Conservation (phyloP, 2,329 filamentous ascomycete species). For the Penicillium sp. region DNA sequence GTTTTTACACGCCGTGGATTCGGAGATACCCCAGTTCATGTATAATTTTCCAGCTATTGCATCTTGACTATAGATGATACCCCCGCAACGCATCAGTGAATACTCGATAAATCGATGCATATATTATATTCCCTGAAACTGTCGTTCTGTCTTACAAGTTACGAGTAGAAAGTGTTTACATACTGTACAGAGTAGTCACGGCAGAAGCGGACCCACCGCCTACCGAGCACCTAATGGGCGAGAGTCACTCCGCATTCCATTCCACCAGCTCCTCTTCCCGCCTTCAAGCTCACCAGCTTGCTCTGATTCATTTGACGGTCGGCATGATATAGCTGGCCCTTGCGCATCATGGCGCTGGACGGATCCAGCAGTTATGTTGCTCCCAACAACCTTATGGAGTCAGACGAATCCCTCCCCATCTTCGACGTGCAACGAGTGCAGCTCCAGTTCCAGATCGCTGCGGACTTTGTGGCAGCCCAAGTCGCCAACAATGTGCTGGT, state of each 20-base stretch:
- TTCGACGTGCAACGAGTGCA: slow-evolving; percentile 93
- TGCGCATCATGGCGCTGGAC: slow-evolving; percentile 69
- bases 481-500: slow-evolving; percentile 97
- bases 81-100: slow-evolving; percentile 14
- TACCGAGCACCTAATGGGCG: no score
- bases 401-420: slow-evolving; percentile 73
- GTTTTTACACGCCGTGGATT: slow-evolving; percentile 5
- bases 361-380: slow-evolving; percentile 73
- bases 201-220: no score
- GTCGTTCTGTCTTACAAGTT: no score
- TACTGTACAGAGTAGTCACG: no score
- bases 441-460: slow-evolving; percentile 90
- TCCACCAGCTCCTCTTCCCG: slow-evolving; percentile 12
- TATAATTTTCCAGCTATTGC: slow-evolving; percentile 9
- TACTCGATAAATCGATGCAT: neutral
- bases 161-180: no score
- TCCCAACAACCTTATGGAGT: slow-evolving; percentile 64
- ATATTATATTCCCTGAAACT: no score
- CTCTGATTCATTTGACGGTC: slow-evolving; percentile 21
- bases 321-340: slow-evolving; percentile 37
- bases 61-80: slow-evolving; percentile 21
- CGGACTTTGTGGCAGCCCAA: slow-evolving; percentile 94
- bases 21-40: slow-evolving; percentile 18
- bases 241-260: slow-evolving; percentile 26
- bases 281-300: slow-evolving; percentile 17